Evolutionary conservation across 768 basidiomycete species (phyloP).

Genomic region (Psilocybe sp.): DNA sequence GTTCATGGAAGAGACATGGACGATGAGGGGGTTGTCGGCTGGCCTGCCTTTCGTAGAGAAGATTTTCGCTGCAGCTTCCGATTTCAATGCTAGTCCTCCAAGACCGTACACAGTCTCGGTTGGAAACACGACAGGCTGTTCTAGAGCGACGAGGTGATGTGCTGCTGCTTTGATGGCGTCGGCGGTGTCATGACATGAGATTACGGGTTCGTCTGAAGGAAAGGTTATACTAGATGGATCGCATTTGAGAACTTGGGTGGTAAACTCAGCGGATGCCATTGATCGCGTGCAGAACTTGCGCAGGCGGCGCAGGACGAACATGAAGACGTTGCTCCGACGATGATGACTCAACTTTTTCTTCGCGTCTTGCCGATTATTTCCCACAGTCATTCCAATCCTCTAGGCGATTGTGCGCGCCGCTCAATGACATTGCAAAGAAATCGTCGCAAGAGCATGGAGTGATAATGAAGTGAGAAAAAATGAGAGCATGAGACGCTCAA

Average conservation of each 20-base stretch:
- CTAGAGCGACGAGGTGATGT: conserved; percentile 44
- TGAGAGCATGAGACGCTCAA: no score
- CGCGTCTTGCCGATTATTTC: not conserved
- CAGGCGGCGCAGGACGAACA: conserved; percentile 27
- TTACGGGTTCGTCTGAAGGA: conserved; percentile 40
- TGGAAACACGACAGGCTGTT: conserved; percentile 79
- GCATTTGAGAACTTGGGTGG: conserved; percentile 53
- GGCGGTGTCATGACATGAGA: conserved; percentile 50
- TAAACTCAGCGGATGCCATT: conserved; percentile 19
- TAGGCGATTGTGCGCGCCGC: no score
- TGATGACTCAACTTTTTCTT: conserved; percentile 12
- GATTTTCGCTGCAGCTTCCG: conserved; percentile 65
- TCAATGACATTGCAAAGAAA: no score
- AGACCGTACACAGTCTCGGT: conserved; percentile 99
- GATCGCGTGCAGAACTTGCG: conserved; percentile 26
- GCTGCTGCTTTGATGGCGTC: conserved; percentile 55
- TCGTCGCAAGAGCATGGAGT: no score
- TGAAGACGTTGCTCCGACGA: conserved; percentile 8
- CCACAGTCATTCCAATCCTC: no score
- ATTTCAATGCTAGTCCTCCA: conserved; percentile 77
- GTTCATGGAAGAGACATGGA: conserved; percentile 81
- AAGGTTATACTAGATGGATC: conserved; percentile 65
- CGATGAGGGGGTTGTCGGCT: conserved; percentile 94
- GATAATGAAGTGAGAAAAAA: no score
- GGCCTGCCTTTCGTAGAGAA: conserved; percentile 91